phyloP scores from a whole-genome alignment of 163 green algal species.

The Scenedesmus sp. region DNA sequence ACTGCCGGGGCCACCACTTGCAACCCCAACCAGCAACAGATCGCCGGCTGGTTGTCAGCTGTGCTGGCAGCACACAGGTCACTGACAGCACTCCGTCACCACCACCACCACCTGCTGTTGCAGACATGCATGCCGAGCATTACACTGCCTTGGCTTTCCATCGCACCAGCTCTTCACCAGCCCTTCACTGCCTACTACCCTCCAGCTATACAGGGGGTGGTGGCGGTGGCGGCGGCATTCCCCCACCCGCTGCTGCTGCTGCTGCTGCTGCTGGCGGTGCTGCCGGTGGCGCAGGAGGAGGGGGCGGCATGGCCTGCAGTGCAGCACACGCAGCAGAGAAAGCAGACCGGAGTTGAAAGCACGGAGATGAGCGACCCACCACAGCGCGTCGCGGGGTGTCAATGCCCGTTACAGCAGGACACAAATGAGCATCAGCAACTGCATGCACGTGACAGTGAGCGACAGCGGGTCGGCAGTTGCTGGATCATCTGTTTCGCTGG shows the following conservation, averaged over 20 bases:
- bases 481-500: no score
- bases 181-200: background rate
- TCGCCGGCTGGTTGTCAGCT: no score
- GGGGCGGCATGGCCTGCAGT: slow-evolving; percentile 17
- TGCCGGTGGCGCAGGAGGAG: background rate
- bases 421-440: background rate
- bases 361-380: background rate
- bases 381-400: no score
- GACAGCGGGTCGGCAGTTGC: background rate
- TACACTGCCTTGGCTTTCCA: background rate
- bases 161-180: background rate
- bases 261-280: background rate
- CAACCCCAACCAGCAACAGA: no score
- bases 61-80: background rate
- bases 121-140: background rate
- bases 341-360: background rate
- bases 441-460: background rate
- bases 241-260: slow-evolving; percentile 35
- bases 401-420: background rate
- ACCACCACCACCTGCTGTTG: background rate
- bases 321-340: background rate
- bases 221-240: slow-evolving; percentile 10
- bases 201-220: background rate
- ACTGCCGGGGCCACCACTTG: no score
- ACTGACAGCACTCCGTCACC: no score